Evolutionary conservation across 495 filamentous ascomycete genomes (phyloP), one percentile per base, ranked within the genome.

Genomic region (Tuber umbilicatum): DNA sequence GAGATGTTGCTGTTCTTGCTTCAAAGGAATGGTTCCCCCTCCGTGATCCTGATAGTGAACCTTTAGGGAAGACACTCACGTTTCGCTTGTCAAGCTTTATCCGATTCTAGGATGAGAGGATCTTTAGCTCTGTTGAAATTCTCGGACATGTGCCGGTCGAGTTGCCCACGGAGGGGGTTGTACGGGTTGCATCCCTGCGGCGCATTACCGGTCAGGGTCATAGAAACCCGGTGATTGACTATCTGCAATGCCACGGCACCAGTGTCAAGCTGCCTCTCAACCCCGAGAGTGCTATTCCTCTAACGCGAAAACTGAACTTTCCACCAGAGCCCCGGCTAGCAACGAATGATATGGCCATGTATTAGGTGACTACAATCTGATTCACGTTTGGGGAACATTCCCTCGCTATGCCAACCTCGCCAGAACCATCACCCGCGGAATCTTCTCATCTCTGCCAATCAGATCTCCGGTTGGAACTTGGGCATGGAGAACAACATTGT

Each of bases 21-120:
- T 97, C 93, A 35, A 98, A 98, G 87, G 92, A 97, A 82, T 99
- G 95, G 95, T 97, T 99, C 86, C 89, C 89, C 72, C 86, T 97
- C 69, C 91, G 91, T 78, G 90, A 92, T 69, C 85, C 87, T 27
- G 92, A 94, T 73, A 89, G 91, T 47, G 93, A 97, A 80, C 90
- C 98, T 7, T 86, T 97, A 37, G 90, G 92, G 55, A 91, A 98
- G 84, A 97, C 94, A 7, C 85, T 98, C 80, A 97, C 89, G 23
- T 99, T 99, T 93, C 91, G 94, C 79, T 89, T 99, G 31, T 89
- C 97, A 79, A 97, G 89, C 79, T 87, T 97, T 77, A 89, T 94
- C 72, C 90, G 90, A 41, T 99, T 94, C 89, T 97, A 97, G 89
- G 97, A 96, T 87, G 90, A 91, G 87, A 91, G 89, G 37, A 90